phyloP scores from a whole-genome alignment of 2,329 filamentous ascomycete species.

The Nannizzia gypsea region DNA sequence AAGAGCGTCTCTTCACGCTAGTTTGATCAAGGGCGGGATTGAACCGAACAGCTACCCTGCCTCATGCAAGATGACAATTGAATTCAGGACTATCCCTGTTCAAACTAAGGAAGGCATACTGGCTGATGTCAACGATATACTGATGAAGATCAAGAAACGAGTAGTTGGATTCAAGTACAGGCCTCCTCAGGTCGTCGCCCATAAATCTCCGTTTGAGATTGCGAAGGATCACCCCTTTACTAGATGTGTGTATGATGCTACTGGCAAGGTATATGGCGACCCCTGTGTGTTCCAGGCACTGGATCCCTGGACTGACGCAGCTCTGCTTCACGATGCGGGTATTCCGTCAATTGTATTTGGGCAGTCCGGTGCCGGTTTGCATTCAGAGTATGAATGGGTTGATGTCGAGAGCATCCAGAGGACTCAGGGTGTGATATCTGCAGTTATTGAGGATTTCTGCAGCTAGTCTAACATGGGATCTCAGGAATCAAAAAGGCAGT shows the following conservation, averaged over 20 bases:
- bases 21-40: conserved; percentile 40
- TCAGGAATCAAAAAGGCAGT: too few species aligned
- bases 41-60: conserved; percentile 43
- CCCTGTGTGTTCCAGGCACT: conserved; percentile 21
- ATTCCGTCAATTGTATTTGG: conserved; percentile 40
- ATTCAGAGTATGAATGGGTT: conserved; percentile 42
- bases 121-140: conserved; percentile 28
- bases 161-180: conserved; percentile 32
- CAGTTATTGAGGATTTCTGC: not conserved
- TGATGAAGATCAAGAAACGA: conserved; percentile 24
- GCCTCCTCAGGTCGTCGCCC: conserved; percentile 30
- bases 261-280: conserved; percentile 20
- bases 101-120: conserved; percentile 32
- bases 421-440: conserved; percentile 16
- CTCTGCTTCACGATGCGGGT: conserved; percentile 35
- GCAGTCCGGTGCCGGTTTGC: conserved; percentile 39
- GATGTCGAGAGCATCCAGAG: conserved; percentile 33
- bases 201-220: conserved; percentile 35
- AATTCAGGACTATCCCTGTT: conserved; percentile 38
- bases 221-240: conserved; percentile 33
- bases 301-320: conserved; percentile 43
- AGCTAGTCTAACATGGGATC: not conserved
- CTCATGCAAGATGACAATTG: conserved; percentile 38
- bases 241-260: conserved; percentile 21
- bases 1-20: conserved; percentile 37